Base-by-base conservation (phyloP, 768 basidiomycete species). In the Suillus weaverae region DNA sequence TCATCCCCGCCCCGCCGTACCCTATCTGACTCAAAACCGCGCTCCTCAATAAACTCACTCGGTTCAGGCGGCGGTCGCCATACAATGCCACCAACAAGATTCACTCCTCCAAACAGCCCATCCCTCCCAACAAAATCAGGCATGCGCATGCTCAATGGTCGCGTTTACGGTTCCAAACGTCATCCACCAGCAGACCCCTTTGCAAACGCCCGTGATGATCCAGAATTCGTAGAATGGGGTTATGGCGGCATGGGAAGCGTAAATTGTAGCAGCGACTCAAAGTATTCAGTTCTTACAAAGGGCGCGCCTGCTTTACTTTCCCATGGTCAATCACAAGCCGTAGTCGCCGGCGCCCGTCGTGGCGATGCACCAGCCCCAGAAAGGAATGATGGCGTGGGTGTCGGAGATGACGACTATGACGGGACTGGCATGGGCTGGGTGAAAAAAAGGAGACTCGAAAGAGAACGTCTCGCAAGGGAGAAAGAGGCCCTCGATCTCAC, bases 171-270 rank as follows among this genome's bases (percentile, higher is more conserved):
- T 57, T 81, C 73, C 64, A 80, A 69, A 64, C 69, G 70, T 57
- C 76, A 79, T 41, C 72, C 71, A 13, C 78, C 77, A 59, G 75
- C 77, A 6, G 88, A 91, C 70, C 87, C 83, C 0, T 91, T 91
- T 67, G 88, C 84, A 7, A 87, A 81, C 64, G 86, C 81, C 16
- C 81, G 81, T 5, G 86, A 87, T 35, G 85, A 88, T 0, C 90
- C 90, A 38, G 90, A 90, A 72, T 96, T 96, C 69, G 92, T 94
- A 18, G 94, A 96, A 75, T 96, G 94, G 94, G 94, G 94, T 0
- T 92, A 90, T 64, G 91, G 91, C 38, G 91, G 91, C 3, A 89
- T 94, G 89, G 94, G 94, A 33, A 84, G 83, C 41, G 81, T 81
- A 1, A 59, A 71, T 3, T 71, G 70, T 30, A 75, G 70, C 22